Evolutionary conservation across 495 filamentous ascomycete species (phyloP), one percentile per base, ranked within the genome.

Genomic region (Aspergillus baeticus): DNA sequence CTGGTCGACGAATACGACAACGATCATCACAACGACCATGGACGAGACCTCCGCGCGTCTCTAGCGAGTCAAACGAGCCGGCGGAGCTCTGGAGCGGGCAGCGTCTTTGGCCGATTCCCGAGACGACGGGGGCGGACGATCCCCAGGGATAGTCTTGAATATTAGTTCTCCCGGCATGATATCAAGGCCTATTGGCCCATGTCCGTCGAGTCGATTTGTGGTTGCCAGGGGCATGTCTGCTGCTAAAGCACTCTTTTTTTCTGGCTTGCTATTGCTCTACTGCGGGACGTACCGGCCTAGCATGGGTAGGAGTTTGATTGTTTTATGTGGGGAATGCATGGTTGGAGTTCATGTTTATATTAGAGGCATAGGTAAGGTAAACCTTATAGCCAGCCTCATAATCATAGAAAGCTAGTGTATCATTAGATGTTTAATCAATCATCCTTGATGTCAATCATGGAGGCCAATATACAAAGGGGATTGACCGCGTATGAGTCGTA

Each of bases 81-180:
- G 36, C 72, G 61, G 17, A 71, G 47, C 34, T 50, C 47, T 14
- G 47, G 47, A 2, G 36, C 14, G 10, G 21, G 8, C 11, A 50
- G 68, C 60, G 63, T 64, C 2, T 72, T 74, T 65, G 62, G 62
- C 10, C 63, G 70, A 31, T 77, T 72, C 26, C 66, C 73, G 35
- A 64, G 72, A 20, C 71, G 69, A 36, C 67, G 68, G 35, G 47
- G 47, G 14, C 47, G 34, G 20, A 66, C 66, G 18, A 67, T 70
- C 23, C 70, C 75, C 6, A 64, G 75, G 45, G 75, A 78, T 63
- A 77, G 69, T 55, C 60, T 77, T 29, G 70, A 69, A 47, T 76
- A 58, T 63, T 36, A 17, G 33, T 13, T 33, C 37, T 20, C 33
- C 15, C 22, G n/a, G 5, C 41, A 38, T 14, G 5, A 5, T 11